phyloP scores from a whole-genome alignment of 192 early-diverging fungal genomes.

The Entophlyctis helioformis region DNA sequence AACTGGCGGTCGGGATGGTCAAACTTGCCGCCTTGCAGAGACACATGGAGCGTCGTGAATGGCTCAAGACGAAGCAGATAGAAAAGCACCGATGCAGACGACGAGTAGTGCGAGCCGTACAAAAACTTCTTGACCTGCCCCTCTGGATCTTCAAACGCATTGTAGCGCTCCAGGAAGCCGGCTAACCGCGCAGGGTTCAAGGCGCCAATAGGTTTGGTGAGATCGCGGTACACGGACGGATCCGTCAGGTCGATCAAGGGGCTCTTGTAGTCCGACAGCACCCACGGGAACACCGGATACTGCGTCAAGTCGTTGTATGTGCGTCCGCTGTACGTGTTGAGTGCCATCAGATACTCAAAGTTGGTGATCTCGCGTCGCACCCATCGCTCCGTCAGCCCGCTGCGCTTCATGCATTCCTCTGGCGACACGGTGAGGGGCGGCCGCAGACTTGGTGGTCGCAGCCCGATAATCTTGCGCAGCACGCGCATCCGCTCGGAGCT shows the following conservation, averaged over 20 bases:
- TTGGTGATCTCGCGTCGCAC: slow-evolving; percentile 77
- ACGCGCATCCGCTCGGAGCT: slow-evolving; percentile 17
- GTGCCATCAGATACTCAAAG: slow-evolving; percentile 90
- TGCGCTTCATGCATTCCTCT: slow-evolving; percentile 43
- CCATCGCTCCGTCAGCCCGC: slow-evolving; percentile 70
- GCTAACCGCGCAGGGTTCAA: slow-evolving; percentile 53
- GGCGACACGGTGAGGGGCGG: slow-evolving; percentile 13
- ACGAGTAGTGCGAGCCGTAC: slow-evolving; percentile 97
- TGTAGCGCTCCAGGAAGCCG: slow-evolving; percentile 53
- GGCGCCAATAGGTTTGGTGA: slow-evolving; percentile 86
- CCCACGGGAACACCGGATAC: slow-evolving; percentile 94
- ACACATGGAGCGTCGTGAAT: slow-evolving; percentile 59
- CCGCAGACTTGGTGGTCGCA: slow-evolving; percentile 38
- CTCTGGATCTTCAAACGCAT: slow-evolving; percentile 51
- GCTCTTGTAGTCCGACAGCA: slow-evolving; percentile 20
- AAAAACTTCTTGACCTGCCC: slow-evolving; percentile 56
- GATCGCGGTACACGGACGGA: slow-evolving; percentile 70
- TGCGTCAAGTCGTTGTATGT: slow-evolving; percentile 74
- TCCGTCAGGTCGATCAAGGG: slow-evolving; percentile 60
- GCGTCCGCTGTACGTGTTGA: slow-evolving; percentile 56
- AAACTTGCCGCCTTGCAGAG: slow-evolving; percentile 40
- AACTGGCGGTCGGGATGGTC: slow-evolving; percentile 52
- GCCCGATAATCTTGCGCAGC: slow-evolving; percentile 16
- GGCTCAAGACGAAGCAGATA: slow-evolving; percentile 85
- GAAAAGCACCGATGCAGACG: slow-evolving; percentile 78